phyloP scores from a whole-genome alignment of 768 basidiomycete species.

The Tulasnella sp. region DNA sequence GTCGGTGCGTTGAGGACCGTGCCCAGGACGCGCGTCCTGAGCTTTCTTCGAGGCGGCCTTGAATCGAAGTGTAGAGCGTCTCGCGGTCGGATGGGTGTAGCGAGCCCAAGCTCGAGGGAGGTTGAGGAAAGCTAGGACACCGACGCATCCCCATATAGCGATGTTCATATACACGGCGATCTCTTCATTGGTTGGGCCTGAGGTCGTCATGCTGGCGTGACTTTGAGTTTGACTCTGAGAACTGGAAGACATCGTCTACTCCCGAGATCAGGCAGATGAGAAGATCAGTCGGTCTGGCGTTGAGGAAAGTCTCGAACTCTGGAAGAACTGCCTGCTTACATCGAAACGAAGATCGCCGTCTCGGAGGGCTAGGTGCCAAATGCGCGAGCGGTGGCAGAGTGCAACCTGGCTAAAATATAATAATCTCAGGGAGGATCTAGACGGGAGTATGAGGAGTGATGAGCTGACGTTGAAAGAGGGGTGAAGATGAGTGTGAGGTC shows the following conservation, averaged over 20 bases:
- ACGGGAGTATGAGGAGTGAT: background rate
- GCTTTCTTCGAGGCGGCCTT: background rate
- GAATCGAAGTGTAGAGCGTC: background rate
- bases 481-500: background rate
- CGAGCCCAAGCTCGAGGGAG: background rate
- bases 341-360: background rate
- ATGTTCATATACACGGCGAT: background rate
- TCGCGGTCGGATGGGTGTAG: background rate
- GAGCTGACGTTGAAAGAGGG: background rate
- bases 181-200: background rate
- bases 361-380: background rate
- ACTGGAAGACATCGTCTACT: background rate
- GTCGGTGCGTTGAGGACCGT: background rate
- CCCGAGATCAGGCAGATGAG: background rate
- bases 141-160: background rate
- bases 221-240: background rate
- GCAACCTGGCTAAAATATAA: background rate
- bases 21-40: background rate
- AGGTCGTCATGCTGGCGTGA: background rate
- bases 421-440: background rate
- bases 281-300: background rate
- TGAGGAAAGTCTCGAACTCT: background rate
- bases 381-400: background rate
- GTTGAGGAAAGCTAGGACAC: background rate
- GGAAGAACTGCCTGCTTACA: background rate